These are phyloP conservation scores for Peziza echinospora DNA, from an alignment of 495 filamentous ascomycete species.

Conservation along the genomic window DNA sequence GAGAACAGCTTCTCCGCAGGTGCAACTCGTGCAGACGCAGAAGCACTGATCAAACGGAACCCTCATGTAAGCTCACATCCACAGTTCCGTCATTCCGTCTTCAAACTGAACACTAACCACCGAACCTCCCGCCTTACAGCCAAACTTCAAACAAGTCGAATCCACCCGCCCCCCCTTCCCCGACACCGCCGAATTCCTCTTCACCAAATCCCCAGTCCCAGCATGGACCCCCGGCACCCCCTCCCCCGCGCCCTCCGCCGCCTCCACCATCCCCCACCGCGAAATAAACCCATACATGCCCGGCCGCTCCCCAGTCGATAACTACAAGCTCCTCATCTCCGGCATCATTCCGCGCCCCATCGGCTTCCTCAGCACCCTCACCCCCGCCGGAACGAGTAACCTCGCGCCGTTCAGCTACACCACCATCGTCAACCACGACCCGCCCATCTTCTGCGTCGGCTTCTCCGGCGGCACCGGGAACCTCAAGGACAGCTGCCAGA, in stretches of 20 bases:
- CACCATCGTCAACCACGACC: slow-evolving; percentile 66
- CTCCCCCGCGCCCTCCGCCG: slow-evolving; percentile 24
- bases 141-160: slow-evolving; percentile 60
- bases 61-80: slow-evolving; percentile 23
- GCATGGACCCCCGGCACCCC: slow-evolving; percentile 64
- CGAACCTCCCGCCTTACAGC: too few relatives aligned
- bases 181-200: slow-evolving; percentile 28
- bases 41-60: slow-evolving; percentile 35
- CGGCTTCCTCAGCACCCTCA: slow-evolving; percentile 23
- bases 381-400: slow-evolving; percentile 33
- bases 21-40: slow-evolving; percentile 5
- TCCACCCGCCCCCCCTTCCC: slow-evolving; percentile 49
- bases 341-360: slow-evolving; percentile 67
- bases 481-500: slow-evolving; percentile 56
- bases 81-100: not conserved
- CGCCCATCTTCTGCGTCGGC: slow-evolving; percentile 70
- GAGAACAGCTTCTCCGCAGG: too few relatives aligned
- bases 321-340: slow-evolving; percentile 86
- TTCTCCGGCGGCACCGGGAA: slow-evolving; percentile 35
- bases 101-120: not conserved
- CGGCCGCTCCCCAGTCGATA: slow-evolving; percentile 42
- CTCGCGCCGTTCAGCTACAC: slow-evolving; percentile 78
- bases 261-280: slow-evolving; percentile 36
- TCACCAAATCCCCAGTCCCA: slow-evolving; percentile 51
- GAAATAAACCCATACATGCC: slow-evolving; percentile 63